Conservation (phyloP, 1,284 basidiomycete genomes). For the Porodaedalea pini region DNA sequence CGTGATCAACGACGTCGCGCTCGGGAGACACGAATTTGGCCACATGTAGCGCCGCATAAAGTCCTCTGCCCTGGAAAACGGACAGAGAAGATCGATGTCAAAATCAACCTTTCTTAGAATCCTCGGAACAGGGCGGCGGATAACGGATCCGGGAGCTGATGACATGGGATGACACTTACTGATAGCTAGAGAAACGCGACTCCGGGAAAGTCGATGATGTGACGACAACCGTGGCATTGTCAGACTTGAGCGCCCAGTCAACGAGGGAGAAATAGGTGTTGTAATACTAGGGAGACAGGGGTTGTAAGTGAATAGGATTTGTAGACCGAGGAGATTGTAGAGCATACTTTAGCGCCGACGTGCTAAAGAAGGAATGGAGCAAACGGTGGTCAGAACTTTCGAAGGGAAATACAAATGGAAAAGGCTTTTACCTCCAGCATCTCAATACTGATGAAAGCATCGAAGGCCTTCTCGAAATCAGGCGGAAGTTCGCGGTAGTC, state of each 20-base stretch:
- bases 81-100: neutral
- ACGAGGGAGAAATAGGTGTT: constrained; percentile 69
- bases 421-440: constrained; percentile 77
- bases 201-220: constrained; percentile 53
- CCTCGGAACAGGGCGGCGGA: neutral
- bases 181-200: constrained; percentile 30
- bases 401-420: constrained; percentile 21
- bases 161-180: constrained; percentile 22
- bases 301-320: neutral
- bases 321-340: neutral
- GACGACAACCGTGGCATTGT: constrained; percentile 40
- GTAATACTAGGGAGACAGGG: constrained; percentile 41
- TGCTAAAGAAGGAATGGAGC: constrained; percentile 38
- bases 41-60: constrained; percentile 92
- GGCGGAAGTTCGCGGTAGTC: constrained; percentile 82
- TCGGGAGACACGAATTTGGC: constrained; percentile 87
- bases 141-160: neutral
- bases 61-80: constrained; percentile 42
- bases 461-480: constrained; percentile 75
- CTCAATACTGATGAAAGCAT: constrained; percentile 86
- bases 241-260: constrained; percentile 41
- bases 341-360: constrained; percentile 56
- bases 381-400: constrained; percentile 6
- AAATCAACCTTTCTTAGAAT: neutral
- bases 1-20: constrained; percentile 69